A percentile compares a stretch with the other conserved stretches of the same genome.
These are phyloP conservation scores for Dioscorea dumetorum DNA, from an alignment of 106 monocot species.

Conservation along the genomic window DNA sequence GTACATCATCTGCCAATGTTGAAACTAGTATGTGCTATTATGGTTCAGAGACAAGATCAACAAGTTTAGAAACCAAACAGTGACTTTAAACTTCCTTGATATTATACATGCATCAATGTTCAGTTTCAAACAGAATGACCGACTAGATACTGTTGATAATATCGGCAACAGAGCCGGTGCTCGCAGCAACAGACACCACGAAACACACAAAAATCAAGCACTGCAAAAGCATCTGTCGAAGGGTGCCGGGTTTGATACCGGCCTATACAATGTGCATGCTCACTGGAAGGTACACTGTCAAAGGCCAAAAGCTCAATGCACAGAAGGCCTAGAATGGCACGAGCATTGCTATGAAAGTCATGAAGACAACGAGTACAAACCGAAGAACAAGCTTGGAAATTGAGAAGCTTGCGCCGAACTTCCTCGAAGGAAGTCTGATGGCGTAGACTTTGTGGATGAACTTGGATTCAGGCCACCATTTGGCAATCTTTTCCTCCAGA, in stretches of 20 bases:
- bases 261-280: slow-evolving; percentile 56
- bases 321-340: slow-evolving; percentile 56
- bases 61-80: too few relatives aligned
- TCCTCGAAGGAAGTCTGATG: slow-evolving; percentile 22
- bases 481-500: slow-evolving; percentile 22
- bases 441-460: slow-evolving; percentile 46
- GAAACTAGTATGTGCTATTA: too few relatives aligned
- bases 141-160: slow-evolving; percentile 44
- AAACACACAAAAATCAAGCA: slow-evolving; percentile 47
- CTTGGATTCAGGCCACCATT: slow-evolving; percentile 44
- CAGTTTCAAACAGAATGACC: slow-evolving; percentile 50
- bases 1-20: too few relatives aligned
- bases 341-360: slow-evolving; percentile 55
- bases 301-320: slow-evolving; percentile 60
- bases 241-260: slow-evolving; percentile 28
- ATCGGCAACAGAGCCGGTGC: slow-evolving; percentile 52
- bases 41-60: too few relatives aligned
- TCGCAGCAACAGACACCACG: slow-evolving; percentile 36
- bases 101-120: not conserved
- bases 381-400: slow-evolving; percentile 60
- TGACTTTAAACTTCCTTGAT: too few relatives aligned
- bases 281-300: slow-evolving; percentile 64
- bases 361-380: slow-evolving; percentile 39
- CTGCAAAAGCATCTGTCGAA: slow-evolving; percentile 44
- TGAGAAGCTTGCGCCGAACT: slow-evolving; percentile 30